These are phyloP conservation scores for Trichophyton equinum DNA, from an alignment of 2,329 filamentous ascomycete genomes.

Conservation along the genomic window DNA sequence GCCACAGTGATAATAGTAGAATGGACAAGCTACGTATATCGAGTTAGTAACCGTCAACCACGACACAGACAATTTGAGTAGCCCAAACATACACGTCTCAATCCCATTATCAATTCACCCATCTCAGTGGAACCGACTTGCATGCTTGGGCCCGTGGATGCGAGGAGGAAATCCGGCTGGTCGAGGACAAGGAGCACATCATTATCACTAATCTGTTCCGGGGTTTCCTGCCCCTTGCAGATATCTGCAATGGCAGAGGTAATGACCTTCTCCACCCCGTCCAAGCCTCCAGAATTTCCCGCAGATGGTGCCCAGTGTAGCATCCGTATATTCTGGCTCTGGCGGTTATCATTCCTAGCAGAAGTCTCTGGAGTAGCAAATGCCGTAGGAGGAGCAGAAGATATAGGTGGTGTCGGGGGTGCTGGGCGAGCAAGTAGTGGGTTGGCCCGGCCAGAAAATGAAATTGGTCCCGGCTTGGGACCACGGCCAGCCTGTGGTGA, in stretches of 20 bases:
- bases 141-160: constrained; percentile 40
- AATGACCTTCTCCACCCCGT: constrained; percentile 26
- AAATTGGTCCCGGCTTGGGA: not conserved
- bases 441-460: not conserved
- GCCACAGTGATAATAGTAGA: constrained; percentile 54
- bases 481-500: not conserved
- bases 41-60: not conserved
- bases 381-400: not conserved
- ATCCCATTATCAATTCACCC: constrained; percentile 43
- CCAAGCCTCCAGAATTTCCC: constrained; percentile 14
- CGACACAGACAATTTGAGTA: not conserved
- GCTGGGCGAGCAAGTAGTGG: not conserved
- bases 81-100: constrained; percentile 48
- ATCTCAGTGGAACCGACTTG: constrained; percentile 35
- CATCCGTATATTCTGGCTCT: not conserved
- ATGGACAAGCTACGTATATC: constrained; percentile 43
- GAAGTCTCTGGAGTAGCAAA: not conserved
- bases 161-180: constrained; percentile 52
- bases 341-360: not conserved
- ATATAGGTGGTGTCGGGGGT: not conserved
- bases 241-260: constrained; percentile 17
- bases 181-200: constrained; percentile 51
- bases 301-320: not conserved
- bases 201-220: constrained; percentile 17
- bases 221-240: not conserved